phyloP scores from a whole-genome alignment of 495 filamentous ascomycete species.

The Neurospora sp. region DNA sequence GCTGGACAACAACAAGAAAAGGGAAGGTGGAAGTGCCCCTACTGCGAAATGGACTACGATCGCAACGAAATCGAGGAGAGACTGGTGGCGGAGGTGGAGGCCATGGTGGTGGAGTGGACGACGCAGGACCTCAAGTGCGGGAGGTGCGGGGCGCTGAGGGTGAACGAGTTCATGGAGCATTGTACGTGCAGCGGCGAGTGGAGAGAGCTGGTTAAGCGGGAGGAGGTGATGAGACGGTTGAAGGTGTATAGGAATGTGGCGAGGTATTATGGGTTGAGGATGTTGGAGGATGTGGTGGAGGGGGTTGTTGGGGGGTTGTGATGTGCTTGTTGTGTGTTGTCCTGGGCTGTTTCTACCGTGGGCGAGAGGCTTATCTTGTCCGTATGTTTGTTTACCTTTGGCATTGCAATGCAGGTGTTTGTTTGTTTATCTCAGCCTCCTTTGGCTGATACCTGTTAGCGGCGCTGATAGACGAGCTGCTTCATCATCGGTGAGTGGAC shows the following conservation, averaged over 20 bases:
- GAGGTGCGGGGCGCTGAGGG: conserved; percentile 53
- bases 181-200: conserved; percentile 85
- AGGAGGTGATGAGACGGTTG: conserved; percentile 56
- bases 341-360: background rate
- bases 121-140: conserved; percentile 84
- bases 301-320: conserved; percentile 40
- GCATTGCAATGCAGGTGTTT: background rate
- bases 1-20: conserved; percentile 15
- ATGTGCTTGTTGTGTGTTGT: background rate
- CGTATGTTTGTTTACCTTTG: background rate
- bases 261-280: conserved; percentile 64
- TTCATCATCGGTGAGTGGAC: background rate
- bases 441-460: background rate
- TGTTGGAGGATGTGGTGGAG: conserved; percentile 65
- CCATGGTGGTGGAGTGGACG: conserved; percentile 65
- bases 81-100: conserved; percentile 67
- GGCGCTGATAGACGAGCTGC: background rate
- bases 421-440: background rate
- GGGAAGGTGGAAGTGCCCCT: conserved; percentile 65
- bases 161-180: conserved; percentile 95
- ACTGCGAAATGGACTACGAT: conserved; percentile 68
- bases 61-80: conserved; percentile 71
- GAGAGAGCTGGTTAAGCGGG: conserved; percentile 58
- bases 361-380: background rate
- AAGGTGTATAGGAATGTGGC: conserved; percentile 64